Evolutionary conservation across 257 asterid genomes (phyloP).

Genomic region (Solanum dulcamara): DNA sequence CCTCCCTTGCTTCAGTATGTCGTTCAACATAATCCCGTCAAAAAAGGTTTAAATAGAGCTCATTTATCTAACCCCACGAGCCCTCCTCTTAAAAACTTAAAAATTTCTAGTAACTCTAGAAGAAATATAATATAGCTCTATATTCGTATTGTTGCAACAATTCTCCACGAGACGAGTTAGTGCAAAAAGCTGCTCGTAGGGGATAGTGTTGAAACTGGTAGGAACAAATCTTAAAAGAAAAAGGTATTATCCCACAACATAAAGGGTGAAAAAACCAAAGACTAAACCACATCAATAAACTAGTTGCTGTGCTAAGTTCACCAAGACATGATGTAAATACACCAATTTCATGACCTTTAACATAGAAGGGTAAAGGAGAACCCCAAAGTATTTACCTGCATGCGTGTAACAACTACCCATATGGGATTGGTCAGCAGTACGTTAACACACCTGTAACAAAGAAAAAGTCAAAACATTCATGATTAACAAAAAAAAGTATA

Average conservation of each 20-base stretch:
- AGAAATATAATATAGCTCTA: neutral
- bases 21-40: neutral
- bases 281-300: neutral
- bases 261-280: neutral
- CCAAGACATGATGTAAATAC: neutral
- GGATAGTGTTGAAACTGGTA: neutral
- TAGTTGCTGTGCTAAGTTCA: neutral
- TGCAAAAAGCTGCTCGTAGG: neutral
- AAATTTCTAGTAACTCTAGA: neutral
- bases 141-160: neutral
- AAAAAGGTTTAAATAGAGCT: neutral
- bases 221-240: neutral
- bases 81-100: neutral
- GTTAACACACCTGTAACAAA: constrained; percentile 63
- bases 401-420: constrained; percentile 96
- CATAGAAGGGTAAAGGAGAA: neutral
- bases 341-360: neutral
- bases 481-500: neutral
- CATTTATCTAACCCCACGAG: neutral
- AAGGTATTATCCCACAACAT: neutral
- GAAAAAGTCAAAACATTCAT: neutral
- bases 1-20: neutral
- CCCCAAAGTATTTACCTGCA: constrained; percentile 52
- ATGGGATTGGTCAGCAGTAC: constrained; percentile 95
- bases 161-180: neutral